Base-by-base conservation (phyloP, 2,329 filamentous ascomycete genomes). In the Boeremia lycopersici region DNA sequence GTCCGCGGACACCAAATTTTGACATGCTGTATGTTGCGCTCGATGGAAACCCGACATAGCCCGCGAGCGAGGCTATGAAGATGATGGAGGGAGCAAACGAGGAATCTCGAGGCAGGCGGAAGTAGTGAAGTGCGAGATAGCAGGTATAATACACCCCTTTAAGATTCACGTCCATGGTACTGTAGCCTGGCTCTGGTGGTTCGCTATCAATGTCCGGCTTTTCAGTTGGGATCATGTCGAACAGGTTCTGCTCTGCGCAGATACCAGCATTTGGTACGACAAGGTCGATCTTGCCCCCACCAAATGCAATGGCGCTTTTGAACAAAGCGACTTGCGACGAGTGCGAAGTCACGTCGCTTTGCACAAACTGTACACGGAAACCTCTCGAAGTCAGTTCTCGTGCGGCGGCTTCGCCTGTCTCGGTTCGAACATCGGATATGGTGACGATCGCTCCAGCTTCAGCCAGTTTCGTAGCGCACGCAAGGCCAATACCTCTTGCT, bases 231-330 rank as follows among this genome's bases (percentile, higher is more conserved):
- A 57, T 56, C 59, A 67, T 67, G 15, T 64, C 56, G 49, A 70
- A 53, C 12, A 71, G 48, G 12, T 63, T 67, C 38, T 58, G 50
- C 28, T 69, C 59, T 2, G 59, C 57, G 33, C 67, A 53, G 7
- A 71, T 59, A 25, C 72, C 74, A 2, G 74, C 72, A 15, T 61
- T 63, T 4, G 70, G 62, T 4, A 74, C 59, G 2, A 72, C 68
- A 13, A 73, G 42, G 35, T 76, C 72, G 25, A 76, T 42, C 10
- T 49, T 67, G 7, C 55, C 62, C 0, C 61, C 54, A 4, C 67
- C 68, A 19, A 66, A 70, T 1, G 33, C 10, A 12, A 73, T 57
- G 1, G 72, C 70, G 3, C 56, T 60, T 35, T 72, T 67, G 60
- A 75, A 75, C 36, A 72, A 63, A 2, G 45, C 45, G 12, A 65